These are phyloP conservation scores for Acaromyces ingoldii DNA, from an alignment of 1,284 basidiomycete genomes.

Conservation along the genomic window DNA sequence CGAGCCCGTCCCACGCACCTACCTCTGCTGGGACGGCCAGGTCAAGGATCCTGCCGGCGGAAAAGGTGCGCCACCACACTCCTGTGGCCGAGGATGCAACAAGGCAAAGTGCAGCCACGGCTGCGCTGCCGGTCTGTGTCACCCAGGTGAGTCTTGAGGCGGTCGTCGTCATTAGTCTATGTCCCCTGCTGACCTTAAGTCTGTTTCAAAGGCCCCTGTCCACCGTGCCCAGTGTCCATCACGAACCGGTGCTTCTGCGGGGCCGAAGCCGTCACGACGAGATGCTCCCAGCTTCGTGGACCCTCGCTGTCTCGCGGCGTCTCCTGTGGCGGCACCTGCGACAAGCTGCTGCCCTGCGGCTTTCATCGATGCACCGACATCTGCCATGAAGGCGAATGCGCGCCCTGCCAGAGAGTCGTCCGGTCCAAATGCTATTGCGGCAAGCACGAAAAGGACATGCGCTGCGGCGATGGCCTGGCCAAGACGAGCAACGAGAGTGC, in stretches of 20 bases:
- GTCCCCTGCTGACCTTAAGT: background rate
- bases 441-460: conserved; percentile 26
- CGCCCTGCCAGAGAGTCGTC: conserved; percentile 22
- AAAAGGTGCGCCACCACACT: conserved; percentile 32
- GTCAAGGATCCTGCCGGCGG: conserved; percentile 28
- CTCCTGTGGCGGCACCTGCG: conserved; percentile 40
- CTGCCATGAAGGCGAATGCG: conserved; percentile 42
- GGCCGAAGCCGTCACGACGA: conserved; percentile 25
- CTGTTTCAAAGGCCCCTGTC: conserved; percentile 28
- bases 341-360: conserved; percentile 39
- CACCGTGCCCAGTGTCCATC: conserved; percentile 45
- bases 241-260: conserved; percentile 47
- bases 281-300: conserved; percentile 41
- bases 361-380: conserved; percentile 29
- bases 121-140: conserved; percentile 38
- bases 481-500: conserved; percentile 16
- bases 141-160: conserved; percentile 21
- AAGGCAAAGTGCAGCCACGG: conserved; percentile 43
- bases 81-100: conserved; percentile 40
- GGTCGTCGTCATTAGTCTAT: background rate
- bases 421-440: conserved; percentile 44
- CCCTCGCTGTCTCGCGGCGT: conserved; percentile 13
- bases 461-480: conserved; percentile 35
- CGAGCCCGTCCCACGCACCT: conserved; percentile 39
- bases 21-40: conserved; percentile 47